Conservation (phyloP, 768 basidiomycete species). For the Trametes cubensis region DNA sequence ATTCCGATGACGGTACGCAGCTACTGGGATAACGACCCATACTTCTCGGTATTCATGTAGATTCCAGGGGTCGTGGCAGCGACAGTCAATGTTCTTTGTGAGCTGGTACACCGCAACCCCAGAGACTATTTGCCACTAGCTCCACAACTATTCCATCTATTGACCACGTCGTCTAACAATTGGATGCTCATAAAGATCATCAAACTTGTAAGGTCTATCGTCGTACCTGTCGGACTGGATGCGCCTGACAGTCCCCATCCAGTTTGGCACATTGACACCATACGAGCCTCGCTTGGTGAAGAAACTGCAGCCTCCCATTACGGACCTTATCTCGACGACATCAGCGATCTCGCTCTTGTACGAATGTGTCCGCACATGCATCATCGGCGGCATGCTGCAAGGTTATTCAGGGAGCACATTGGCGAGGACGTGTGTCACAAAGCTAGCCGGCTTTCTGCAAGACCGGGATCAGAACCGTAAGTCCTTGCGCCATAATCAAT, state of each 20-base stretch:
- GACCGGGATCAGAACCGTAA: slow-evolving; percentile 94
- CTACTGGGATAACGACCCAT: not conserved
- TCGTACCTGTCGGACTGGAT: not conserved
- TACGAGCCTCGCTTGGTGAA: slow-evolving; percentile 91
- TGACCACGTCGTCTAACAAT: slow-evolving; percentile 94
- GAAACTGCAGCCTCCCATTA: slow-evolving; percentile 93
- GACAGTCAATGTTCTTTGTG: slow-evolving; percentile 92
- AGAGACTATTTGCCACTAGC: slow-evolving; percentile 83
- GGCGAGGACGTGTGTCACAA: slow-evolving; percentile 88
- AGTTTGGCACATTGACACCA: slow-evolving; percentile 95
- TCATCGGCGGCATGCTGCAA: slow-evolving; percentile 94
- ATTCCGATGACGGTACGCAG: slow-evolving; percentile 66
- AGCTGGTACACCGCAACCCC: slow-evolving; percentile 81
- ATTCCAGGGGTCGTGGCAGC: slow-evolving; percentile 85
- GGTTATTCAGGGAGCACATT: slow-evolving; percentile 75
- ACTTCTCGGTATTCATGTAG: not conserved
- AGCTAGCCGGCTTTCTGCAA: slow-evolving; percentile 88
- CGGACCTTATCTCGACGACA: slow-evolving; percentile 93
- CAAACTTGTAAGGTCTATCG: slow-evolving; percentile 70
- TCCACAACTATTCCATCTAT: slow-evolving; percentile 88
- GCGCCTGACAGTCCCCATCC: slow-evolving; percentile 8
- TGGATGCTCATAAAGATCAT: slow-evolving; percentile 99
- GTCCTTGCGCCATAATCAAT: slow-evolving; percentile 32
- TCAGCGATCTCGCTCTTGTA: slow-evolving; percentile 94
- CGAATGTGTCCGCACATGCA: slow-evolving; percentile 98